Evolutionary conservation across 768 basidiomycete species (phyloP).

Genomic region (Dictyophora rubrovolvata): DNA sequence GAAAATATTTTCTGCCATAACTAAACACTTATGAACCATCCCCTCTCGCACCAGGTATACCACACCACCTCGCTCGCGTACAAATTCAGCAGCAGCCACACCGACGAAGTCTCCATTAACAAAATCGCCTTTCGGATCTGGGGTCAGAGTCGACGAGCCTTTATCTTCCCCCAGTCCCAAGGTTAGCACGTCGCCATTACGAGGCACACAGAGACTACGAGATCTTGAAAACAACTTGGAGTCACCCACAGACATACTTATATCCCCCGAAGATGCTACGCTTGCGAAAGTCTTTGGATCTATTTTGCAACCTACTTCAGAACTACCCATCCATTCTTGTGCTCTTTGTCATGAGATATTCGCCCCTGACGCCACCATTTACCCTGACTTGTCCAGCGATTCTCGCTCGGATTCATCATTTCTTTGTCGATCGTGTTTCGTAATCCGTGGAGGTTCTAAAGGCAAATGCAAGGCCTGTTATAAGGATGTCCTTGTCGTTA

Average conservation of each 20-base stretch:
- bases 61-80: conserved; percentile 10
- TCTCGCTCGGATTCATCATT: conserved; percentile 36
- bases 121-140: conserved; percentile 31
- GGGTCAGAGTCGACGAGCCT: conserved; percentile 39
- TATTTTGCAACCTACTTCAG: conserved; percentile 67
- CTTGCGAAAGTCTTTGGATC: conserved; percentile 79
- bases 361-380: conserved; percentile 77
- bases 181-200: conserved; percentile 54
- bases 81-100: conserved; percentile 3
- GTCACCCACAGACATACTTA: conserved; percentile 46
- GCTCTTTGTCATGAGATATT: conserved; percentile 54
- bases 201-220: conserved; percentile 24
- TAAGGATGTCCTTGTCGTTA: conserved; percentile 63
- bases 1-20: conserved; percentile 37
- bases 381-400: conserved; percentile 50
- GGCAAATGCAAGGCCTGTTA: conserved; percentile 60
- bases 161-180: conserved; percentile 41
- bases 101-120: conserved; percentile 24
- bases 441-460: conserved; percentile 62
- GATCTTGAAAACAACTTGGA: conserved; percentile 21
- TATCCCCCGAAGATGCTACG: conserved; percentile 45
- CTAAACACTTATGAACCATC: conserved; percentile 16
- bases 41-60: conserved; percentile 6
- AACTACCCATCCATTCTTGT: conserved; percentile 61
- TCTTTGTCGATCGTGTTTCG: conserved; percentile 67